Conservation (phyloP, 768 basidiomycete genomes). For the Pleurotus giganteus region DNA sequence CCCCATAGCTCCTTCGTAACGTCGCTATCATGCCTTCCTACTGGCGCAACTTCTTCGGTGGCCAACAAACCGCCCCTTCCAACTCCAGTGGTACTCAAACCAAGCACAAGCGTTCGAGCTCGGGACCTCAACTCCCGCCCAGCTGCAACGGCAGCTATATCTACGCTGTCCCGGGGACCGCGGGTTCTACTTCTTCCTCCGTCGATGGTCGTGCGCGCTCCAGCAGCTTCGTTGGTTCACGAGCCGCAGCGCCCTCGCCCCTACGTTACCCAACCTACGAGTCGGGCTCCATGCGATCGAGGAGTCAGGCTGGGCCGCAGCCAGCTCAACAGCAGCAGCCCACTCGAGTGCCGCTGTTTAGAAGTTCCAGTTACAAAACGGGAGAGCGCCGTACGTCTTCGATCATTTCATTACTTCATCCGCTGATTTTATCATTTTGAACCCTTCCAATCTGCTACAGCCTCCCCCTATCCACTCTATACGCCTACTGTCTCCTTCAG, state of each 20-base stretch:
- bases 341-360: conserved; percentile 35
- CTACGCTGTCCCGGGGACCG: conserved; percentile 32
- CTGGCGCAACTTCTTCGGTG: conserved; percentile 35
- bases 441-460: conserved; percentile 7
- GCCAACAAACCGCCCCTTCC: conserved; percentile 16
- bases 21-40: conserved; percentile 45
- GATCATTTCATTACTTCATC: conserved; percentile 5
- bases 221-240: conserved; percentile 34
- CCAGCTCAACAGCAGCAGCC: conserved; percentile 5
- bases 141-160: conserved; percentile 35
- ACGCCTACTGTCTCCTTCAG: conserved; percentile 23
- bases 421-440: conserved; percentile 10
- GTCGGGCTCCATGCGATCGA: conserved; percentile 16
- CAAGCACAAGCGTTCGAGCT: conserved; percentile 43
- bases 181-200: conserved; percentile 35
- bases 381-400: conserved; percentile 41
- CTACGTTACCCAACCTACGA: conserved; percentile 38
- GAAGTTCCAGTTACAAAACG: conserved; percentile 41
- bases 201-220: conserved; percentile 34
- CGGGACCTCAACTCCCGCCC: conserved; percentile 27
- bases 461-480: conserved; percentile 22
- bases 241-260: conserved; percentile 36
- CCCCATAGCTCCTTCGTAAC: not conserved
- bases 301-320: conserved; percentile 18
- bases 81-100: conserved; percentile 23